Evolutionary conservation across 495 filamentous ascomycete genomes (phyloP), one percentile per base, ranked within the genome.

Genomic region (Trypethelium eluteriae): DNA sequence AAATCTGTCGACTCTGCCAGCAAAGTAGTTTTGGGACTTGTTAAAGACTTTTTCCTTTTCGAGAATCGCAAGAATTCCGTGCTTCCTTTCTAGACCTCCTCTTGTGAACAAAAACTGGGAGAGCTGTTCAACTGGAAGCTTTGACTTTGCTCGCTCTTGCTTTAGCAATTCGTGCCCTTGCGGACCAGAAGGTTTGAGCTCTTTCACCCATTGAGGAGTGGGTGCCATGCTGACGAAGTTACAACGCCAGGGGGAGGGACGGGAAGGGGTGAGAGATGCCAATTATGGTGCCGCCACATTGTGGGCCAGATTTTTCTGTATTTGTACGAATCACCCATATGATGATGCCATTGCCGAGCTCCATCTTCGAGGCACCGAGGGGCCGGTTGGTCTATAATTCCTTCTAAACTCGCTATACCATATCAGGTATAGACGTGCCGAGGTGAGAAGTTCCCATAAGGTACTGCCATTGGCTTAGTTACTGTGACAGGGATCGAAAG

Each of bases 11-110:
- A 84, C 81, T 46, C 86, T 79, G 62, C 87, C 86, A 64, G 82
- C 76, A 63, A 84, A 84, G 75, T 88, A 86, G 69, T 88, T 89
- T 68, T 86, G 83, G 3, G 83, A 84, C 73, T 89, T 89, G 73
- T 89, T 84, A 68, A 89, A 89, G 57, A 87, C 81, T 69, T 83
- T 81, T 62, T 89, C 85, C 0, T 78, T 67, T 70, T 84, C 74
- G 4, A 89, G 79, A 9, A 88, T 75, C 14, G 79, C 69, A 12
- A 89, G 73, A 9, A 89, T 76, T 9, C 75, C 73, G 5, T 81
- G 69, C 70, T 85, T 84, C 38, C 81, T 78, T 35, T 83, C 76
- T 14, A 88, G 73, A 2, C 77, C 74, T 62, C 86, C 79, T 70
- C 81, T 82, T 6, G 84, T 85, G 71, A 86, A 84, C 10, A 89